Base-by-base conservation (phyloP, 2,329 filamentous ascomycete genomes). In the Penicillium brasilianum region DNA sequence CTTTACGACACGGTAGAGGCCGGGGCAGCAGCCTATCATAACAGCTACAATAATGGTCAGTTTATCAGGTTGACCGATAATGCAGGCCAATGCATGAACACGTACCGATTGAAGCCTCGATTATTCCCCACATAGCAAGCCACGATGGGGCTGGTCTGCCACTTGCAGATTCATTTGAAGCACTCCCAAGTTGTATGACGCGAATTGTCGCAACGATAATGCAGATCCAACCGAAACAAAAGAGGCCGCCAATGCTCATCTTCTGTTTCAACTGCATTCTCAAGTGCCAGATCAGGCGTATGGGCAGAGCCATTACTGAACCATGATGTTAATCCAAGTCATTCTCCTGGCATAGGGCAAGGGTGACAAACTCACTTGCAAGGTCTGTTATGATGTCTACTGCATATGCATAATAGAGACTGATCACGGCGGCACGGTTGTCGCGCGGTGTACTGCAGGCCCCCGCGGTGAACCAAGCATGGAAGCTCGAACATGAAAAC, bases 291-390 rank as follows among this genome's bases (percentile, higher is more conserved):
- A 77, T 74, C 4, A 78, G 70, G 18, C 71, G 72, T 41, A 77
- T 64, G 7, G 76, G 75, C 10, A 78, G 70, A 13, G 72, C 65
- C 76, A 78, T 78, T 57, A 78, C 75, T 78, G 58, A 25, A 34
- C 0, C 3, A 11, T 13, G 49, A 32, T 18, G 25, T 49, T 32
- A 49, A 49, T 49, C n/a, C 25, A 7, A 49, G 14, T 11, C 0
- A 4, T 9, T 20, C 25, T 28, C 25, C 30, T 18, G 8, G 4
- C 4, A 22, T 18, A 22, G 25, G 25, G 25, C n/a, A 6, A 28
- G 25, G 25, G 25, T 28, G 3, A 28, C 25, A 28, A 28, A 56
- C 64, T 10, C 64, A 77, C 74, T 75, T 60, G 76, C 70, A 20
- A 79, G 50, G 46, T 78, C 75, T 1, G 76, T 75, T 5, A 76